These are phyloP conservation scores for Arabidopsis suecica DNA, from an alignment of 345 rosid species.

Conservation along the genomic window DNA sequence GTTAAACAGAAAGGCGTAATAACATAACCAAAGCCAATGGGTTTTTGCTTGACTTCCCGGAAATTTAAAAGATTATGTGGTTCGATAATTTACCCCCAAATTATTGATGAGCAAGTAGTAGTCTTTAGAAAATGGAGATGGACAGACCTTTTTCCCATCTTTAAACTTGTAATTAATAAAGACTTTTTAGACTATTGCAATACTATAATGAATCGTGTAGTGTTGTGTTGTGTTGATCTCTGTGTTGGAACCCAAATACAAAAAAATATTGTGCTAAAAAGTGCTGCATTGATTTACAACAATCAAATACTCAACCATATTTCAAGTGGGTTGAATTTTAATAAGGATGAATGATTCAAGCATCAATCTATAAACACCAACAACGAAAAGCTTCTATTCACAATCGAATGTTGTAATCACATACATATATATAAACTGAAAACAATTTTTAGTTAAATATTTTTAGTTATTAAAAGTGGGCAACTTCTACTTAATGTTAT, in stretches of 20 bases:
- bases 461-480: no score
- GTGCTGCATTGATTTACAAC: constrained; percentile 5
- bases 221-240: constrained; percentile 7
- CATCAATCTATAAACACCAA: neutral
- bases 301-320: neutral
- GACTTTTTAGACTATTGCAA: neutral
- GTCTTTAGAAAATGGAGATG: constrained; percentile 14
- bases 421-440: no score
- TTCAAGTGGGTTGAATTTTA: neutral
- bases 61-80: neutral
- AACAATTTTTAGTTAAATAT: no score
- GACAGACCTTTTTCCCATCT: neutral
- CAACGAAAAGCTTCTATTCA: no score
- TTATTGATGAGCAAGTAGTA: constrained; percentile 30
- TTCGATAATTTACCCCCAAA: neutral
- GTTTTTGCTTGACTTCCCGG: neutral
- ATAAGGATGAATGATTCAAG: constrained; percentile 2
- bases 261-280: neutral
- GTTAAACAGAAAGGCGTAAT: constrained; percentile 6
- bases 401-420: no score
- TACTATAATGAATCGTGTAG: neutral
- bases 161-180: neutral
- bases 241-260: neutral
- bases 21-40: constrained; percentile 3
- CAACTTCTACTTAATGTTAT: no score